Evolutionary conservation across 2,329 filamentous ascomycete genomes (phyloP).

Genomic region (Aspergillus viridinutans): DNA sequence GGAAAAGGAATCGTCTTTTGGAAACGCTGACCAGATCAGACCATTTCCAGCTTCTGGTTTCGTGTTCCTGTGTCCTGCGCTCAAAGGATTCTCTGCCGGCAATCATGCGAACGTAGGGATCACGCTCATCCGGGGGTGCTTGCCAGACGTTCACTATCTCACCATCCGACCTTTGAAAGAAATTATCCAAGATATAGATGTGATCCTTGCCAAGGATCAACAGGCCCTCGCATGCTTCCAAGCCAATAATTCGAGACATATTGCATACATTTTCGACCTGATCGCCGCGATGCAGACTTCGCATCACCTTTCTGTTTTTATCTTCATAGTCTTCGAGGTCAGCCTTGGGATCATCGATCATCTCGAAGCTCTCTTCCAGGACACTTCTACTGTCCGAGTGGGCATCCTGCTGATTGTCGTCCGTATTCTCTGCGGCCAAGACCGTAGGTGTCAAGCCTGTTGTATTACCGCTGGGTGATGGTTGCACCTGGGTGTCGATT

Average conservation of each 20-base stretch:
- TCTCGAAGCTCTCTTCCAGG: constrained; percentile 88
- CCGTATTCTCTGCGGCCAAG: constrained; percentile 29
- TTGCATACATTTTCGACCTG: constrained; percentile 93
- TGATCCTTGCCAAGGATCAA: constrained; percentile 88
- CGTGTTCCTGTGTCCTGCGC: constrained; percentile 62
- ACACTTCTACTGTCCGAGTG: constrained; percentile 38
- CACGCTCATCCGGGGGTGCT: constrained; percentile 84
- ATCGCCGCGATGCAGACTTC: constrained; percentile 83
- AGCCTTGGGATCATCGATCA: constrained; percentile 89
- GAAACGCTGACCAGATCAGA: constrained; percentile 91
- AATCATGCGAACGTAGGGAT: constrained; percentile 93
- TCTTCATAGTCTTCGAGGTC: constrained; percentile 86
- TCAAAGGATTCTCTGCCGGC: constrained; percentile 67
- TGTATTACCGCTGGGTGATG: constrained; percentile 40
- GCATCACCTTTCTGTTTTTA: constrained; percentile 97
- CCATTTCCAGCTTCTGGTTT: constrained; percentile 90
- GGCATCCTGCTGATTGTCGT: constrained; percentile 26
- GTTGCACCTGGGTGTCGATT: constrained; percentile 43
- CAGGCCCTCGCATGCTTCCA: constrained; percentile 91
- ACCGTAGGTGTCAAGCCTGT: constrained; percentile 33
- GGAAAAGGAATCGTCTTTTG: constrained; percentile 89
- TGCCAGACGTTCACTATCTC: constrained; percentile 97
- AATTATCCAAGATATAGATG: constrained; percentile 92
- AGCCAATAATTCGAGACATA: constrained; percentile 85
- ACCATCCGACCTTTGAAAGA: constrained; percentile 89